These are phyloP conservation scores for Pholiota molesta DNA, from an alignment of 768 basidiomycete genomes.

Conservation along the genomic window DNA sequence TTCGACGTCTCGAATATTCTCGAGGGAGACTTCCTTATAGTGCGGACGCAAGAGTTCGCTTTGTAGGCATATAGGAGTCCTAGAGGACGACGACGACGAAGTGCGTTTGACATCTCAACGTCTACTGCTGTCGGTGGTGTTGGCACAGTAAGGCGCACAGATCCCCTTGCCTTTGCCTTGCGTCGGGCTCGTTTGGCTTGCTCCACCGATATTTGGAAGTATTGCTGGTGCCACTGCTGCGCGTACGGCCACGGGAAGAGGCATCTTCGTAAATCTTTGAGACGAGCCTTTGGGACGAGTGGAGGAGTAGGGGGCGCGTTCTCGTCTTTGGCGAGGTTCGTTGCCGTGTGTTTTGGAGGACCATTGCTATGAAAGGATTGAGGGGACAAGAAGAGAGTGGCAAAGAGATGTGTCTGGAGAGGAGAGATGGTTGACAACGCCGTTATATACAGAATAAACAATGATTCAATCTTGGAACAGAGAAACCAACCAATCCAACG, in stretches of 20 bases:
- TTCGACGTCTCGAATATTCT: conserved; percentile 51
- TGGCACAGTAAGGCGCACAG: conserved; percentile 31
- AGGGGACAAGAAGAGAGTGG: neutral
- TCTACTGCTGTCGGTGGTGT: conserved; percentile 23
- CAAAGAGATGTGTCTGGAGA: neutral
- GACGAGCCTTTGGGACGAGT: conserved; percentile 19
- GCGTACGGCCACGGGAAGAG: conserved; percentile 43
- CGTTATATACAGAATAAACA: neutral
- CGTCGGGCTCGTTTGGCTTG: conserved; percentile 46
- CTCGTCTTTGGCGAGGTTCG: neutral
- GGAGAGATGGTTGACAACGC: neutral
- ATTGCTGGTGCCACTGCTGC: conserved; percentile 28
- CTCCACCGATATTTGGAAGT: conserved; percentile 37
- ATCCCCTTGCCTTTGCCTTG: conserved; percentile 26
- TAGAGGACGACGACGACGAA: conserved; percentile 27
- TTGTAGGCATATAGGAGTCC: conserved; percentile 43
- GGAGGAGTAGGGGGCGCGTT: conserved; percentile 12
- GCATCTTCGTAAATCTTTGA: conserved; percentile 28
- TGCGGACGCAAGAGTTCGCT: conserved; percentile 55
- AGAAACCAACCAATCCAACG: neutral
- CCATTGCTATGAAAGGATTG: neutral
- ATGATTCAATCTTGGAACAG: neutral
- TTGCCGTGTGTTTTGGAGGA: neutral
- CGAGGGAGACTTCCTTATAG: conserved; percentile 47
- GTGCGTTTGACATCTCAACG: conserved; percentile 35